Conservation (phyloP, 2,329 filamentous ascomycete genomes). For the Claviceps spartinae region DNA sequence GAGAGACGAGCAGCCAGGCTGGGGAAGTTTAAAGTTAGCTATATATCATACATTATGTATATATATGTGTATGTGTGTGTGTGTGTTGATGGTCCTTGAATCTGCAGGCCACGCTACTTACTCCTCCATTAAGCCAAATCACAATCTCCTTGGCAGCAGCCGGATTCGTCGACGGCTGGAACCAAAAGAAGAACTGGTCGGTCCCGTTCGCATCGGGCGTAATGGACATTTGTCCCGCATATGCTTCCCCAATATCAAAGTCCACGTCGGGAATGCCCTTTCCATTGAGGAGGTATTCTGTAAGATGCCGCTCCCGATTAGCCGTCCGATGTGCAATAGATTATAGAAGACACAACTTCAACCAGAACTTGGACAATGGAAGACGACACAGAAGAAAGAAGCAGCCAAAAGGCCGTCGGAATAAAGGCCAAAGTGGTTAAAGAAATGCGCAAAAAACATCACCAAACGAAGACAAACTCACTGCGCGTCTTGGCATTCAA, state of each 20-base stretch:
- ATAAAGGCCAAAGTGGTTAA: background rate
- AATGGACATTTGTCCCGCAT: slow-evolving; percentile 43
- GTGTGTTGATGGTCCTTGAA: background rate
- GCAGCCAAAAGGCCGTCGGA: too few relatives aligned
- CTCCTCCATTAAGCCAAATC: slow-evolving; percentile 47
- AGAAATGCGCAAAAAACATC: background rate
- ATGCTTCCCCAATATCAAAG: slow-evolving; percentile 49
- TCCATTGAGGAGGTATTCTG: slow-evolving; percentile 47
- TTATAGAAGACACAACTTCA: too few relatives aligned
- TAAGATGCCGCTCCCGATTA: background rate
- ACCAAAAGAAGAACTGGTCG: slow-evolving; percentile 36
- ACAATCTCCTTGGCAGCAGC: slow-evolving; percentile 42
- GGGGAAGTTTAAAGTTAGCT: background rate
- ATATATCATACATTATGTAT: background rate
- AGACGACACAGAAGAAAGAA: too few relatives aligned
- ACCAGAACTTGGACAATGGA: too few relatives aligned
- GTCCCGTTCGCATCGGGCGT: slow-evolving; percentile 24
- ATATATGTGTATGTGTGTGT: background rate
- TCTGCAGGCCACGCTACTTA: slow-evolving; percentile 12
- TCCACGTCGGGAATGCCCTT: slow-evolving; percentile 47
- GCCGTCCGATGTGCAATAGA: too few relatives aligned
- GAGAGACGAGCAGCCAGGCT: slow-evolving; percentile 44
- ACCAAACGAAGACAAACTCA: background rate
- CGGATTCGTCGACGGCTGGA: slow-evolving; percentile 33
- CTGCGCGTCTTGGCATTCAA: background rate